Evolutionary conservation across 192 early-diverging fungal species (phyloP), one percentile per base, ranked within the genome.

Genomic region (Mortierella antarctica): DNA sequence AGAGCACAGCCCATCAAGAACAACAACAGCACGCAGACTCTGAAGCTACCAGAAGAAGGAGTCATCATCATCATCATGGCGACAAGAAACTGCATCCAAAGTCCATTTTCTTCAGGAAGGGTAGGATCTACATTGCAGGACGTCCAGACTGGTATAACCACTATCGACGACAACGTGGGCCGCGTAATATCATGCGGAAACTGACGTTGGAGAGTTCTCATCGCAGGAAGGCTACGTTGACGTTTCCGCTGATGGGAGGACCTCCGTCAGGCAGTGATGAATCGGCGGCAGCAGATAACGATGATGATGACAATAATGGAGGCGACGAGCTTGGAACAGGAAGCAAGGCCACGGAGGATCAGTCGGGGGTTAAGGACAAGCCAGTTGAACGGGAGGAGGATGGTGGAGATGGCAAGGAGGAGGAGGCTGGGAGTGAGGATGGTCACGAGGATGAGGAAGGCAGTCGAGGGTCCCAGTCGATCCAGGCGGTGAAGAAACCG

Each of bases 81-180:
- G 31, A 2, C 31, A 31, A 31, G 3, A 31, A 31, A 31, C 31
- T 31, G 31, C 31, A 31, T 31, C 56, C 56, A 20, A 61, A 45
- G 31, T 53, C 46, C 51, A 62, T 50, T 3, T 55, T 46, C 51
- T 60, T 45, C 20, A 46, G 23, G 7, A 57, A 58, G 17, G 63
- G 63, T 63, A 65, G 58, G 71, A 56, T 73, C 8, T 73, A 73
- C 9, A 50, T 65, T 18, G 20, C 54, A 41, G 59, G 46, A 5
- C 62, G n/a, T 51, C 54, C 65, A 17, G 71, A 65, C n/a, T 65
- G 62, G 71, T 73, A 73, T 42, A 50, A 41, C 15, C 39, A 39
- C 17, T 73, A 73, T 45, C 53, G 63, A 10, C 71, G 31, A 8
- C 54, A 65, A 7, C 71, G 71, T 50, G 71, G 71, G 11, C 63